Evolutionary conservation across 1,284 basidiomycete species (phyloP), one percentile per base, ranked within the genome.

Genomic region (Sporisorium reilianum): DNA sequence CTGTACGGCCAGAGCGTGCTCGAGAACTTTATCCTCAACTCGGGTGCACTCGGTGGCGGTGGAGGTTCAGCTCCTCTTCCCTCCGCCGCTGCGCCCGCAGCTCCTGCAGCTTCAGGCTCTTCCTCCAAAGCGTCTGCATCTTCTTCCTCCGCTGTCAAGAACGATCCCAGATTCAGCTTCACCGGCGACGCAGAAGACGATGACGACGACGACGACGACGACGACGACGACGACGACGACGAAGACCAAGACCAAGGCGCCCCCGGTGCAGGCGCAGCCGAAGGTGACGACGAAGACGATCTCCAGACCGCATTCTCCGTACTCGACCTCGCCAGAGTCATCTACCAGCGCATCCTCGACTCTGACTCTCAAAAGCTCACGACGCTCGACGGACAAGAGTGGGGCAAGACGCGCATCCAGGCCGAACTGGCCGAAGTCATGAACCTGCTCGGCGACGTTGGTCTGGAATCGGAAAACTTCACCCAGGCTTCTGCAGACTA

Each of bases 401-500:
- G 77, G 77, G 38, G 58, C 55, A 60, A 71, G 28, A 50, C 50
- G 5, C 58, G 67, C 32, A 58, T 83, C 42, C 66, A 76, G 46
- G 64, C 65, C 10, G 79, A 82, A 40, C 67, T 84, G 11, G 81
- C 80, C 11, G 81, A 84, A 48, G 81, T 84, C n/a, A 64, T 80
- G 44, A 83, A 83, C 60, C 70, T 80, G 57, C 72, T 84, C n/a
- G 82, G 79, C 36, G 82, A 84, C 45, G 75, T 83, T 7, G 82
- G 82, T 14, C 62, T 84, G 32, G 82, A 84, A 54, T 72, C 70
- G n/a, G 81, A 84, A 56, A 83, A 84, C 78, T 84, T 84, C 56
- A 65, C 78, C 28, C 81, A 84, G 48, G 79, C 81, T 0, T 82
- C 82, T 2, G 49, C 68, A 2, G 82, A 84, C 65, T 84, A 84